Percentiles rank a stretch among this genome's conserved stretches.
phyloP scores from a whole-genome alignment of 192 early-diverging fungal genomes.

The Backusella morwellensis region DNA sequence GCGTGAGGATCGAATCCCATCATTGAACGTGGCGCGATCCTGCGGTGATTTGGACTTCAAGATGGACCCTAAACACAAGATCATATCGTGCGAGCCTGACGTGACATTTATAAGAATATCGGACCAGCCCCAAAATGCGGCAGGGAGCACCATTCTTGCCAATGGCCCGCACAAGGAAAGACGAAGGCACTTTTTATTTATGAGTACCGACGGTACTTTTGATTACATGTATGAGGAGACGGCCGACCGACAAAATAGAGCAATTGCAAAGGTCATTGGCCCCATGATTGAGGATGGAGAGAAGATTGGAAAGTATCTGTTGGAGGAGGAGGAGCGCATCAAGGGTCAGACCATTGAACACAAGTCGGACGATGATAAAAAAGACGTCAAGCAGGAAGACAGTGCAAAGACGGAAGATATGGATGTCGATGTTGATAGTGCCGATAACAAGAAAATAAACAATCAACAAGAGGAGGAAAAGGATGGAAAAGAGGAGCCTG shows the following conservation, averaged over 20 bases:
- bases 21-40: constrained; percentile 55
- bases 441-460: neutral
- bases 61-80: constrained; percentile 45
- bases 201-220: constrained; percentile 59
- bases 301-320: constrained; percentile 29
- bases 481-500: neutral
- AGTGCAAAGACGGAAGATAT: constrained; percentile 19
- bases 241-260: constrained; percentile 47
- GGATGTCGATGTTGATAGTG: neutral
- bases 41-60: constrained; percentile 60
- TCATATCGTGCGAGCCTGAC: constrained; percentile 55
- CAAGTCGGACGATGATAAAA: neutral
- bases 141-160: neutral
- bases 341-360: constrained; percentile 19
- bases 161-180: constrained; percentile 7
- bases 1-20: constrained; percentile 37
- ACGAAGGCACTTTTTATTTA: constrained; percentile 49
- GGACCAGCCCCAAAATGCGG: constrained; percentile 10
- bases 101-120: constrained; percentile 49
- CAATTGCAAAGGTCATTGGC: constrained; percentile 48
- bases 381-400: constrained; percentile 1
- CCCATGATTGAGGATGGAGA: constrained; percentile 52
- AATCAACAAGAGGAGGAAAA: neutral
- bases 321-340: constrained; percentile 15
- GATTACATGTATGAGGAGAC: constrained; percentile 54